Conservation (phyloP, 805 yeast species). For the Metschnikowia vanudenii region DNA sequence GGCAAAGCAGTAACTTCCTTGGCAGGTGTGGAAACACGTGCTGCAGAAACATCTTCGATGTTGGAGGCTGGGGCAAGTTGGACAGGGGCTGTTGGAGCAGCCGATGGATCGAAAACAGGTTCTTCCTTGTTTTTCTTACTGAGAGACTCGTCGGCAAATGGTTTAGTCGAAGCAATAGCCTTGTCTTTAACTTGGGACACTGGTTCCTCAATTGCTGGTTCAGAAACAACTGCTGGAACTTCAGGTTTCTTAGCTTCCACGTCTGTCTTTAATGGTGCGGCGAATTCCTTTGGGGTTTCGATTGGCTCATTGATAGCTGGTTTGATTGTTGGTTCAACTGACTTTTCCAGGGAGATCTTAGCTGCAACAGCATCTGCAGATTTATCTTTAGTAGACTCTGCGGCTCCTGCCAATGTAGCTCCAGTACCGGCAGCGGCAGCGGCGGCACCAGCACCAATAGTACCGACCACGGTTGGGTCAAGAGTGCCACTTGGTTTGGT, state of each 20-base stretch:
- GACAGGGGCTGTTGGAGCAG: constrained; percentile 3
- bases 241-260: background rate
- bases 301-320: constrained; percentile 16
- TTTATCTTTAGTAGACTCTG: background rate
- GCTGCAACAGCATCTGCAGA: constrained; percentile 10
- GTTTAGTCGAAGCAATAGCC: constrained; percentile 17
- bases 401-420: constrained; percentile 8
- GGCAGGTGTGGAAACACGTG: constrained; percentile 6
- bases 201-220: constrained; percentile 9
- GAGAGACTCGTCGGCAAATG: background rate
- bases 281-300: constrained; percentile 3
- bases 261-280: background rate
- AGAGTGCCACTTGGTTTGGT: constrained; percentile 13
- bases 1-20: constrained; percentile 22
- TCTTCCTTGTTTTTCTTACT: background rate
- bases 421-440: constrained; percentile 18
- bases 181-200: background rate
- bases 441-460: constrained; percentile 18
- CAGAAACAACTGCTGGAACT: background rate
- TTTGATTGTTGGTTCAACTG: constrained; percentile 10
- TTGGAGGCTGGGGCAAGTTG: constrained; percentile 8
- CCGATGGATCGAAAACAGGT: background rate
- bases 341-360: constrained; percentile 5
- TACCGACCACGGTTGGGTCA: constrained; percentile 19
- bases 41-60: constrained; percentile 6